Base-by-base conservation (phyloP, 106 monocot genomes). In the Dioscorea alata region DNA sequence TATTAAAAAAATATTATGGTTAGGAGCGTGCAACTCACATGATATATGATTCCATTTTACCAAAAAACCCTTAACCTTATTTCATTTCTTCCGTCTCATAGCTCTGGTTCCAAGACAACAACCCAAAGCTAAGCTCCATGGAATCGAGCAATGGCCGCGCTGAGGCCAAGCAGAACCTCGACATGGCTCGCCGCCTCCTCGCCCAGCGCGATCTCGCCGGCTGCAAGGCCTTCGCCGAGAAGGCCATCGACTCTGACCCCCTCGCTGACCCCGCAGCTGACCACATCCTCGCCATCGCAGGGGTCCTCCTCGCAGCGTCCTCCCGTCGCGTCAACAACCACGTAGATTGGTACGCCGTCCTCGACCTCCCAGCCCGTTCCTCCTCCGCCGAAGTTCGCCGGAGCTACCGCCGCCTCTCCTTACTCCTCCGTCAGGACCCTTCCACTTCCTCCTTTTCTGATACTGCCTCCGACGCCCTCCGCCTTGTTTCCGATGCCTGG, bases 321-420 rank as follows among this genome's bases (percentile, higher is more conserved):
- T 79, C 77, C 62, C 76, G 72, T 60, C 73, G 72, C 19, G 50
- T 80, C 69, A 71, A 74, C 78, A 42, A 2, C 42, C 6, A 42
- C 9, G 42, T 42, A 1, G 42, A 42, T 5, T 42, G 42, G 42
- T 86, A 86, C 75, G 64, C 87, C 65, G 72, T 91, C 32, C 84
- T 91, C 57, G 77, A 80, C 69, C 74, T 87, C 57, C 61, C 71
- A 0, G 59, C 50, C 35, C 70, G 73, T 35, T 17, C 72, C 8
- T 20, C 68, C 4, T 20, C 53, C 20, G 33, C 71, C 16, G 48
- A 73, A 51, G 70, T 80, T 7, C 28, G 67, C 32, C 68, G 50
- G 33, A 69, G 71, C 34, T 87, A 87, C 79, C 81, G 81, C 16
- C 87, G 82, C 71, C 87, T 91, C 71, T 67, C 87, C 19, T 68